Evolutionary conservation across 1,284 basidiomycete genomes (phyloP).

Genomic region (Ceratobasidium sp.): DNA sequence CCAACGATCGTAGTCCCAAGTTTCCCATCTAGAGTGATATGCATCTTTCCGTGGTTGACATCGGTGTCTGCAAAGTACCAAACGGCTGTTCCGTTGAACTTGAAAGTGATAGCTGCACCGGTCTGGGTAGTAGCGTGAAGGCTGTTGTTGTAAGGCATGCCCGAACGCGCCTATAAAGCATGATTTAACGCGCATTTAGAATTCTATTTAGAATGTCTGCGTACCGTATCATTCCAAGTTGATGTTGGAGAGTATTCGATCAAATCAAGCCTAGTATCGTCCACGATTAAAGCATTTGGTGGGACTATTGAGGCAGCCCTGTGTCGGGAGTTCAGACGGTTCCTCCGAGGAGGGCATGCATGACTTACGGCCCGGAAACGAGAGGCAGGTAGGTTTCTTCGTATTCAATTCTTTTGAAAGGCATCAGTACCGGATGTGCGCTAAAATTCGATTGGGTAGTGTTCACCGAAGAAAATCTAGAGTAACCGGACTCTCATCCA

Average conservation of each 20-base stretch:
- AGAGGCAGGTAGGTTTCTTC: neutral
- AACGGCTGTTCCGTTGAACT: slow-evolving; percentile 19
- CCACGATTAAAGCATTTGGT: neutral
- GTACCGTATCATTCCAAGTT: neutral
- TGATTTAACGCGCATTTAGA: neutral
- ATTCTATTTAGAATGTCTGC: neutral
- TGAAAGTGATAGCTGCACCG: slow-evolving; percentile 1
- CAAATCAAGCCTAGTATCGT: neutral
- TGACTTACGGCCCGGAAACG: slow-evolving; percentile 7
- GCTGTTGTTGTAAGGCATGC: slow-evolving; percentile 11
- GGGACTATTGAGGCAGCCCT: slow-evolving; percentile 9
- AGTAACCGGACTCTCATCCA: neutral
- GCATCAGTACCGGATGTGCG: neutral
- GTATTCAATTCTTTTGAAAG: neutral
- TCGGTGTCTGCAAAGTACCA: slow-evolving; percentile 11
- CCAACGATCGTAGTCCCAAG: neutral
- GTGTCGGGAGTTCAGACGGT: neutral
- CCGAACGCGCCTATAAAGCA: neutral
- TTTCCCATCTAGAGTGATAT: slow-evolving; percentile 1
- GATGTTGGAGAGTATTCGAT: neutral
- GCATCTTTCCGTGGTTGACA: neutral
- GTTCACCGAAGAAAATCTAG: slow-evolving; percentile 16
- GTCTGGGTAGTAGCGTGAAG: neutral
- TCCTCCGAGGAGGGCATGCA: too few relatives aligned
- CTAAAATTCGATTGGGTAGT: neutral